A percentile compares a stretch with the other conserved stretches of the same genome.
Evolutionary conservation across 2,329 filamentous ascomycete species (phyloP).

Genomic region (Coniella lustricola): DNA sequence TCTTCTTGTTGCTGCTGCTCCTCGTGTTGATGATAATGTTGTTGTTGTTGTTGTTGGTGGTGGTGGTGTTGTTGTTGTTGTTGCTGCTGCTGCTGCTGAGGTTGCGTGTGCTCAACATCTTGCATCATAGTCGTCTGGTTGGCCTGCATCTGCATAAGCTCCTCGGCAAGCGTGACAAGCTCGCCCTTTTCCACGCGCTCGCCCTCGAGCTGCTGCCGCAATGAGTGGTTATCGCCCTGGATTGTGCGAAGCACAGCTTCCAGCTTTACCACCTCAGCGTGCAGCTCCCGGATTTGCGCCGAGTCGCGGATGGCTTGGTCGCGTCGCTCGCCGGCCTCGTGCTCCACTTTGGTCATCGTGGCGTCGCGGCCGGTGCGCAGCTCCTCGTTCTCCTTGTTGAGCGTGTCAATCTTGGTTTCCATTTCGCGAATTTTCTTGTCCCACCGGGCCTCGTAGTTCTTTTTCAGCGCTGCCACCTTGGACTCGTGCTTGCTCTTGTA

Average conservation of each 20-base stretch:
- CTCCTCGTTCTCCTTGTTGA: conserved; percentile 68
- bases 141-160: conserved; percentile 65
- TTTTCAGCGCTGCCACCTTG: conserved; percentile 86
- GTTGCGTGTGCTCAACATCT: neutral
- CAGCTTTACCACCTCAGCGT: conserved; percentile 68
- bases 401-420: conserved; percentile 61
- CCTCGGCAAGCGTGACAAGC: conserved; percentile 72
- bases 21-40: conserved; percentile 14
- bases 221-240: conserved; percentile 59
- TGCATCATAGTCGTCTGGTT: conserved; percentile 40
- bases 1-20: conserved; percentile 16
- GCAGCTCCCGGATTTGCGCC: conserved; percentile 60
- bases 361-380: conserved; percentile 59
- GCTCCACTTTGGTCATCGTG: conserved; percentile 54
- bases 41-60: conserved; percentile 16
- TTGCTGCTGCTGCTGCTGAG: neutral
- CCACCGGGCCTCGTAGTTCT: conserved; percentile 77
- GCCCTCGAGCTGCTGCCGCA: conserved; percentile 59
- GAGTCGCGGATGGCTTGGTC: conserved; percentile 57
- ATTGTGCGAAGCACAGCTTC: conserved; percentile 65
- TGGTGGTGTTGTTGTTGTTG: neutral
- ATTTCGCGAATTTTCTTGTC: conserved; percentile 81
- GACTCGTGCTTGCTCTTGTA: conserved; percentile 98
- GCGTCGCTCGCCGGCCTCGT: conserved; percentile 40
- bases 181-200: conserved; percentile 81